Base-by-base conservation (phyloP, 768 basidiomycete genomes). In the Tricholoma terreum region DNA sequence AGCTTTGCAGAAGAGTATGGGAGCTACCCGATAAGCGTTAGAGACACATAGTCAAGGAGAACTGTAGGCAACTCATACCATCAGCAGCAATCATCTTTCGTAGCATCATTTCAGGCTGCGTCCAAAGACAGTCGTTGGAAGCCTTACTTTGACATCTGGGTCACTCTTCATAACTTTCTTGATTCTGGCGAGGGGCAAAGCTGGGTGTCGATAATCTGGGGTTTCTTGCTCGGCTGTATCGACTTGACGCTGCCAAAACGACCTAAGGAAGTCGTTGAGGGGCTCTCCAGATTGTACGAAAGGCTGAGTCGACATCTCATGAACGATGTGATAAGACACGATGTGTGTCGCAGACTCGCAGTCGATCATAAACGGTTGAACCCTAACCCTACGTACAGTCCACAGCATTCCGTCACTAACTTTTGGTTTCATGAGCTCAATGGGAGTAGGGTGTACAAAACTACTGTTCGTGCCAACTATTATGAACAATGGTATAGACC, bases 101-200 rank as follows among this genome's bases (percentile, higher is more conserved):
- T 52, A 10, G 51, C 58, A 40, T 22, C n/a, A 5, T 15, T 52
- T 56, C 49, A 49, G 56, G 24, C 53, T 17, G 48, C 27, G 33
- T 33, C 50, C 27, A 64, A 36, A 35, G 15, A 53, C 57, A 52
- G 40, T 55, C 8, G 19, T 56, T 53, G 60, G 42, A 42, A 52
- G 45, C 68, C 84, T 67, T 69, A 96, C 94, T 84, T 94, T 94
- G 61, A 98, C 93, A 65, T 95, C 93, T 3, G 93, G 92, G 75
- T 94, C 94, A 71, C 90, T 95, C 80, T 98, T 98, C 92, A 98
- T 97, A 56, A 98, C 96, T 72, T 98, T 98, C 80, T 98, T 98
- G 66, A 98, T 97, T 69, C 97, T 79, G 15, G 97, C 97, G 30
- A 99, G 77, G 3, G 96, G 96, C 10, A 98, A 77, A 6, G 91